These are phyloP conservation scores for Roridomyces roridus DNA, from an alignment of 768 basidiomycete species.

Conservation along the genomic window DNA sequence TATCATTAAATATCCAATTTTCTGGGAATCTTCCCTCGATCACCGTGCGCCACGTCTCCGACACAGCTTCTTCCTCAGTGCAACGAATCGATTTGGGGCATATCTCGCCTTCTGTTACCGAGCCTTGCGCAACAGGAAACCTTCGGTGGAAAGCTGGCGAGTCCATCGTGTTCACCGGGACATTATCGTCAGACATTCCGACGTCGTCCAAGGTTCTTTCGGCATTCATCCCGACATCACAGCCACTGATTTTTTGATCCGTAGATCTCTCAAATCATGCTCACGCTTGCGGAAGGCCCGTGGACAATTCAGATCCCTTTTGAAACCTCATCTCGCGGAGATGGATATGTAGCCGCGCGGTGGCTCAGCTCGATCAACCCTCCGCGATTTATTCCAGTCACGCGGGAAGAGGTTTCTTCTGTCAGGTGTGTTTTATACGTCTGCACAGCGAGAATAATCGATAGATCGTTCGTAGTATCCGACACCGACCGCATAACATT, in stretches of 20 bases:
- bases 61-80: constrained; percentile 31
- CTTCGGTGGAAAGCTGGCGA: constrained; percentile 66
- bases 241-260: constrained; percentile 30
- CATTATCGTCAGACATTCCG: constrained; percentile 56
- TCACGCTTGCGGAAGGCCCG: constrained; percentile 60
- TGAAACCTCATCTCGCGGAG: constrained; percentile 47
- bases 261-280: constrained; percentile 51
- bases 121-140: constrained; percentile 35
- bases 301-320: constrained; percentile 76
- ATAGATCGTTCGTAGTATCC: constrained; percentile 49
- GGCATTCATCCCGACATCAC: background rate
- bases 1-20: constrained; percentile 65
- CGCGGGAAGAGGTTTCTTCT: constrained; percentile 49
- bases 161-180: constrained; percentile 66
- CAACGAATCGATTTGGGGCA: constrained; percentile 55
- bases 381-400: constrained; percentile 56
- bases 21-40: constrained; percentile 53
- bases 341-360: constrained; percentile 38
- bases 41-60: constrained; percentile 51
- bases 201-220: constrained; percentile 55
- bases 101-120: constrained; percentile 28
- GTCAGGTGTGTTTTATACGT: constrained; percentile 49
- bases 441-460: constrained; percentile 1
- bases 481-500: constrained; percentile 66
- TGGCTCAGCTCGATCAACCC: constrained; percentile 70